phyloP scores from a whole-genome alignment of 371 early-diverging fungal genomes.

The Haplosporangium sp. region DNA sequence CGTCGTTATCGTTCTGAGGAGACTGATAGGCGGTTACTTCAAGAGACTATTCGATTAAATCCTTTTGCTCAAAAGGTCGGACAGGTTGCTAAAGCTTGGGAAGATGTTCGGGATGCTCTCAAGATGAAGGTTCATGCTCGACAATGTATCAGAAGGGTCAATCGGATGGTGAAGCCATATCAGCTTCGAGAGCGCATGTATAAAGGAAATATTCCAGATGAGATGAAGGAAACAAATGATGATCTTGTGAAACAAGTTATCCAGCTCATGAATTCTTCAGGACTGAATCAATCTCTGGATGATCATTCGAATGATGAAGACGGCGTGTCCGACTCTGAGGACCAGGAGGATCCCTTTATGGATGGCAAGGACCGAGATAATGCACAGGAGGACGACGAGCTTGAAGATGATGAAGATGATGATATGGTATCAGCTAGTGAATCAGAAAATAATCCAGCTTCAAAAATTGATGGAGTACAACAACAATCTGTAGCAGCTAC shows the following conservation, averaged over 20 bases:
- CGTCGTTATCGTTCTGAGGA: constrained; percentile 52
- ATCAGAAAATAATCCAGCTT: too few species aligned
- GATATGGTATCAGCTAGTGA: too few species aligned
- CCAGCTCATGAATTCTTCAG: constrained; percentile 41
- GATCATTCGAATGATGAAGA: constrained; percentile 40
- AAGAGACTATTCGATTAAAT: constrained; percentile 45
- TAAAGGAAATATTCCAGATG: constrained; percentile 48
- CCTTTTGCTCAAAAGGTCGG: constrained; percentile 55
- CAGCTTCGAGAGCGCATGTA: constrained; percentile 50
- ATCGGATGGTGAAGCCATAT: constrained; percentile 51
- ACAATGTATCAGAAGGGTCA: constrained; percentile 50
- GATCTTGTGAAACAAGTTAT: constrained; percentile 51
- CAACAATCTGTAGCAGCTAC: neutral
- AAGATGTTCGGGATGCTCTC: constrained; percentile 51
- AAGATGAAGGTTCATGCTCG: constrained; percentile 54
- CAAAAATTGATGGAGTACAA: too few species aligned
- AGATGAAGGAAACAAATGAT: constrained; percentile 47
- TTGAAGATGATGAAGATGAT: neutral
- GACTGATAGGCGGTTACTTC: constrained; percentile 30
- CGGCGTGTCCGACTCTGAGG: constrained; percentile 37
- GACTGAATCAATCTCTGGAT: constrained; percentile 14
- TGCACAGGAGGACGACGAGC: neutral
- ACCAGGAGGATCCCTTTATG: constrained; percentile 10
- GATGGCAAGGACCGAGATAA: neutral
- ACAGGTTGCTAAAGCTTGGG: constrained; percentile 54